Evolutionary conservation across 1,284 basidiomycete species (phyloP), one percentile per base, ranked within the genome.

Genomic region (Heterobasidion irregulare): DNA sequence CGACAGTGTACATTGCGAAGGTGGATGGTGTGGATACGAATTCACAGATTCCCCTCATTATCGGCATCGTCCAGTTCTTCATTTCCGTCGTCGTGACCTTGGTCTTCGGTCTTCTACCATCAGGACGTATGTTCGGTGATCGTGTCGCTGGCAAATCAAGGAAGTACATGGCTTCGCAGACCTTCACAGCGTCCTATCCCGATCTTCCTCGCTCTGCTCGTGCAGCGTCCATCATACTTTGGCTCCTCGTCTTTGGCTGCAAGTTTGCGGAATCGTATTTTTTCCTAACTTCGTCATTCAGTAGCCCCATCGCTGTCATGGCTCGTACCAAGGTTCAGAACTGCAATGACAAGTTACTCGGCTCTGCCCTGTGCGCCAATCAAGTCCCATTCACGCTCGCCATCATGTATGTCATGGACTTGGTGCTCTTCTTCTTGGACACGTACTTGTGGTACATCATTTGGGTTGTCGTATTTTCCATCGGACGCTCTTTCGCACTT

Each of bases 371-470:
- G 7, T 97, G 94, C 74, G 77, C 80, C 49, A 92, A 95, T 66
- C 94, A 98, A 58, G 88, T 94, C 46, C 82, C 86, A 0, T 96
- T 97, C 73, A 85, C 94, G 1, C 79, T 98, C 57, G 76, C 93
- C 32, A 92, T 96, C 78, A 98, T 97, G 94, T 97, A 94, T 73
- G 70, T 94, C 70, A 95, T 98, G 94, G 94, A 97, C 67, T 72
- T 97, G 57, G 79, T 91, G 53, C 77, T 97, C 62, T 98, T 97
- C 84, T 98, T 98, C 83, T 75, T 98, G 72, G 94, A 98, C 75
- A 98, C 94, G 47, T 98, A 96, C 77, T 74, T 98, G 50, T 98
- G 94, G 94, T 96, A 91, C 74, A 86, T 91, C 72, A 95, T 97
- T 68, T 98, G 94, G 94, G 84, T 94, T 64, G 94, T 95, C 57